Evolutionary conservation across 371 early-diverging fungal species (phyloP), one percentile per base, ranked within the genome.

Genomic region (Mortierella sp.): DNA sequence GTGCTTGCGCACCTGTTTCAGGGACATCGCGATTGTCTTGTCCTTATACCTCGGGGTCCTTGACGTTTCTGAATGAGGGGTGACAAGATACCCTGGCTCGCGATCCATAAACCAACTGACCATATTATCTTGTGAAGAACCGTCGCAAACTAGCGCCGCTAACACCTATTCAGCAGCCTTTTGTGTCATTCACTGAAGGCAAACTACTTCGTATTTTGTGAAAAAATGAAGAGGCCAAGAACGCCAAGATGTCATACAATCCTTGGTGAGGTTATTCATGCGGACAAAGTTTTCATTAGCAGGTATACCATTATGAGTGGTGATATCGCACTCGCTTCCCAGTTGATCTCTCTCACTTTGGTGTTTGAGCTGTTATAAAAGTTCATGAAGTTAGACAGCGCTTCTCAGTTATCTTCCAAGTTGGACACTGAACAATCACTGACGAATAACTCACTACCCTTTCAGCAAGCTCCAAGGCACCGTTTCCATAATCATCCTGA

Each of bases 251-350:
- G 2, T 61, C n/a, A n/a, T 43, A 34, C 51, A 32, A 28, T 61
- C 47, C 7, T 28, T 34, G 31, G 1, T 34, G 32, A 40, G 37
- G 40, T 45, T 17, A 49, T 72, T 66, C 47, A 61, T 37, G 40
- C 12, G 31, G 2, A 71, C 13, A 58, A 60, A 71, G 51, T 61
- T 61, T 45, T 65, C 71, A 19, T 65, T 54, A 12, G 51, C 35
- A 8, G 57, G 45, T 22, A 29, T 10, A 22, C 31, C 49, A 29
- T 10, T 23, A 2, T 23, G 29, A 45, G 62, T 23, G 35, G 15
- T 23, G 47, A 61, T 61, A 28, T 34, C 7, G 60, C 22, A 53
- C 43, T 57, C 35, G 64, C 28, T n/a, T 42, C 61, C 43, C 3
- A n/a, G 23, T 19, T n/a, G n/a, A n/a, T n/a, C n/a, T n/a, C n/a